Evolutionary conservation across 306 rosid genomes (phyloP), one percentile per base, ranked within the genome.

Genomic region (Delonix regia): DNA sequence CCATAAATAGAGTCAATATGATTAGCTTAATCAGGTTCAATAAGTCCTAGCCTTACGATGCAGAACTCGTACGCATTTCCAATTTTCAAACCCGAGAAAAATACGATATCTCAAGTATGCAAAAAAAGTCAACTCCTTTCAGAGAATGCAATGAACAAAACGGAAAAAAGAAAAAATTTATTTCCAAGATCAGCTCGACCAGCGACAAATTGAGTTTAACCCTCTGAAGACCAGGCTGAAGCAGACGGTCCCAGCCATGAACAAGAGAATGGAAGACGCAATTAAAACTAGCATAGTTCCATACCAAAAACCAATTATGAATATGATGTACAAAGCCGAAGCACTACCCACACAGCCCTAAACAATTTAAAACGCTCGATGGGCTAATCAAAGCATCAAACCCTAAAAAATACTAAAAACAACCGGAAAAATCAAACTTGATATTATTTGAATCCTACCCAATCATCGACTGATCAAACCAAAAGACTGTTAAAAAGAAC

Each of bases 61-160:
- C 18, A 64, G 8, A 59, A 45, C 56, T 41, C 1, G 55, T 57
- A 25, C 25, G 34, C 63, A 56, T 11, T 56, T 24, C 13, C 27
- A 22, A 22, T 78, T 86, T 47, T 60, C 48, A 68, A 75, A 82
- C 77, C 49, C 68, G 44, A 33, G 25, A 34, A 53, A 78, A n/a
- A 52, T 62, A 49, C 53, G 56, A 57, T 18, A 34, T 22, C 48
- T 2, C 73, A 65, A 69, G 60, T 49, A 71, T 6, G 44, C 49
- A 78, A 76, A n/a, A n/a, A 84, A 85, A 85, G 87, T 81, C 89
- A 86, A 73, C 85, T 81, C 79, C 34, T 75, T 84, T 87, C 79
- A 75, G 56, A 82, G 6, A 63, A 53, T 25, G 36, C n/a, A 75
- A 82, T 57, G 33, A 73, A 74, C 56, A 70, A 73, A 70, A 70